Base-by-base conservation (phyloP, 257 asterid genomes). In the Solanum ahanhuiri region DNA sequence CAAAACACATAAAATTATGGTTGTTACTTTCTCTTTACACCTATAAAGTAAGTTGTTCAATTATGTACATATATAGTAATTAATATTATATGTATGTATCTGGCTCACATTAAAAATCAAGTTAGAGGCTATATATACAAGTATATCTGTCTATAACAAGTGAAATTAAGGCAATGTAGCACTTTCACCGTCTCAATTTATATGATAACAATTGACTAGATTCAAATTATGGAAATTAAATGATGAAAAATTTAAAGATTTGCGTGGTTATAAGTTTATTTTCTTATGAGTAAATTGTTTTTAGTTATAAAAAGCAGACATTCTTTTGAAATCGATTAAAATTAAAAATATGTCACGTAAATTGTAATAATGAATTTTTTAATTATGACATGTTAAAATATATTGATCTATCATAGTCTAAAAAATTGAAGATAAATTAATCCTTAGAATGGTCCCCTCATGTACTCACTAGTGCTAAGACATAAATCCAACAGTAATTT, bases 321-420 rank as follows among this genome's bases (percentile, higher is more conserved):
- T 63, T 63, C 3, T 63, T 23, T n/a, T 63, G 7, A 23, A n/a
- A 10, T 3, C 0, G 2, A 12, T 0, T 66, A 66, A 28, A 69
- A 69, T 7, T 7, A 2, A 69, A 67, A 69, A 17, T 6, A 0
- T 31, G 0, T 7, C 2, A 30, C 3, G 0, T 69, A 7, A 31
- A 30, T 69, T 7, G 0, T 1, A 31, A 15, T 9, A 1, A 17
- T 8, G 0, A 3, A 0, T 6, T 3, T 14, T 30, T 67, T 2
- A 1, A 3, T 30, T 1, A 8, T 15, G 6, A 31, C 1, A 7
- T 4, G 23, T 37, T 69, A 69, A 30, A 69, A 7, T 15, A 69
- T 69, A 31, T 17, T 7, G 23, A 70, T 70, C 73, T 18, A 66
- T 66, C 76, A 70, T 70, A 70, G 41, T 31, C 14, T 70, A 70